phyloP scores from a whole-genome alignment of 345 rosid genomes.

The Populus euphratica region DNA sequence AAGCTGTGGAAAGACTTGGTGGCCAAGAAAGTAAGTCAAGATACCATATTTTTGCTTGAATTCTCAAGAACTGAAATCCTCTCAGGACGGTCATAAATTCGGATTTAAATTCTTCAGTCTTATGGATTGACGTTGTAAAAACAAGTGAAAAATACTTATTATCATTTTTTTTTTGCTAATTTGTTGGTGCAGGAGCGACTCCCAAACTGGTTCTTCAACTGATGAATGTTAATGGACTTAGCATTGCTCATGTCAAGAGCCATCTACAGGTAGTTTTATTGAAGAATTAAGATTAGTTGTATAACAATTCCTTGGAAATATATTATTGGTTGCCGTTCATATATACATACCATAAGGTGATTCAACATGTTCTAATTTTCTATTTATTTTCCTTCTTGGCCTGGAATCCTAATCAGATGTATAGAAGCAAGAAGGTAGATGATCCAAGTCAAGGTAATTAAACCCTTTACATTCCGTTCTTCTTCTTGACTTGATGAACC shows the following conservation, averaged over 20 bases:
- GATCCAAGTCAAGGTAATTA: conserved; percentile 23
- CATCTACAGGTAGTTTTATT: conserved; percentile 22
- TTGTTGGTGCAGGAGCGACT: conserved; percentile 23
- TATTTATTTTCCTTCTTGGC: neutral
- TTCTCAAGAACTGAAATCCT: too few species aligned
- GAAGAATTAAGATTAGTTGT: neutral
- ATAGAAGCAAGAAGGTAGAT: conserved; percentile 33
- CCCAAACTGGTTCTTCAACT: conserved; percentile 33
- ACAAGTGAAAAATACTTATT: too few species aligned
- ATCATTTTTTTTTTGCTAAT: neutral
- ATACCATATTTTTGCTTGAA: neutral
- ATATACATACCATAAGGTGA: neutral
- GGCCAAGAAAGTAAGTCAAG: conserved; percentile 26
- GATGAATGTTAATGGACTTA: conserved; percentile 34
- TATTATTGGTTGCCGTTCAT: neutral
- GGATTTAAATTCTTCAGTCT: neutral
- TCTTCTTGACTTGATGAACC: neutral
- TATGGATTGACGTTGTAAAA: too few species aligned
- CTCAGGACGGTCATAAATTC: too few species aligned
- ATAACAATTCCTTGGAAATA: too few species aligned
- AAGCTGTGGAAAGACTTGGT: conserved; percentile 33
- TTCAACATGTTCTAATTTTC: too few species aligned
- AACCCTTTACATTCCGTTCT: neutral
- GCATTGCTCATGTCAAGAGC: conserved; percentile 40
- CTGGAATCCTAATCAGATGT: conserved; percentile 16